Conservation (phyloP, 805 yeast species). For the Schwanniomyces pseudopolymorphus region DNA sequence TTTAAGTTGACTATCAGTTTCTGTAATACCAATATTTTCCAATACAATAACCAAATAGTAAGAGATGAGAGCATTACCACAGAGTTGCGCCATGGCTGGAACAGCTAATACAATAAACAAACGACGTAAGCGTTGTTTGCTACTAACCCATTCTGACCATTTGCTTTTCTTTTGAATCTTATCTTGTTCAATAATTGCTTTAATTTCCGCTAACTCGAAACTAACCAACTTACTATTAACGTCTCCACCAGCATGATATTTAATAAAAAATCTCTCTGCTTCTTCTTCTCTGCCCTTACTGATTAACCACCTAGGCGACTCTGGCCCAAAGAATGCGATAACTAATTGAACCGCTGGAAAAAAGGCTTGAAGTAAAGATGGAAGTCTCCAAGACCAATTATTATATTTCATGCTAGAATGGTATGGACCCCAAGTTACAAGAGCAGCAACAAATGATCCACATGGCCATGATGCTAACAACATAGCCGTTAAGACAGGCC, state of each 20-base stretch:
- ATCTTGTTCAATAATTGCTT: neutral
- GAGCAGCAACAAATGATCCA: constrained; percentile 67
- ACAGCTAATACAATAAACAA: constrained; percentile 21
- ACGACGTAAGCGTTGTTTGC: neutral
- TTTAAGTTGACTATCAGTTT: constrained; percentile 41
- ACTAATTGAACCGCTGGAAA: constrained; percentile 45
- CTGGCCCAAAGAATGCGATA: constrained; percentile 45
- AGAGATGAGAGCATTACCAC: constrained; percentile 49
- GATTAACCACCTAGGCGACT: constrained; percentile 49
- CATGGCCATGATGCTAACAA: constrained; percentile 53
- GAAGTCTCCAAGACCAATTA: constrained; percentile 61
- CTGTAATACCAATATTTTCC: constrained; percentile 18
- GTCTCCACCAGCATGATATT: constrained; percentile 31
- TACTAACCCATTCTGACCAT: neutral
- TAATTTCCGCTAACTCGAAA: constrained; percentile 3
- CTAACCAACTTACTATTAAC: neutral
- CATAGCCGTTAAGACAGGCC: constrained; percentile 1
- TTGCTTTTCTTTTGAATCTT: neutral
- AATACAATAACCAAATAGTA: constrained; percentile 16
- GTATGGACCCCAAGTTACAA: constrained; percentile 62
- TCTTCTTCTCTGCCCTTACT: constrained; percentile 25
- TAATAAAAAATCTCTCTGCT: constrained; percentile 19
- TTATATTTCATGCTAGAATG: constrained; percentile 51
- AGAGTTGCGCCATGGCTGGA: constrained; percentile 35
- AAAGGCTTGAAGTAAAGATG: constrained; percentile 47